Evolutionary conservation across 1,284 basidiomycete genomes (phyloP), one percentile per base, ranked within the genome.

Genomic region (Apiotrichum gracile): DNA sequence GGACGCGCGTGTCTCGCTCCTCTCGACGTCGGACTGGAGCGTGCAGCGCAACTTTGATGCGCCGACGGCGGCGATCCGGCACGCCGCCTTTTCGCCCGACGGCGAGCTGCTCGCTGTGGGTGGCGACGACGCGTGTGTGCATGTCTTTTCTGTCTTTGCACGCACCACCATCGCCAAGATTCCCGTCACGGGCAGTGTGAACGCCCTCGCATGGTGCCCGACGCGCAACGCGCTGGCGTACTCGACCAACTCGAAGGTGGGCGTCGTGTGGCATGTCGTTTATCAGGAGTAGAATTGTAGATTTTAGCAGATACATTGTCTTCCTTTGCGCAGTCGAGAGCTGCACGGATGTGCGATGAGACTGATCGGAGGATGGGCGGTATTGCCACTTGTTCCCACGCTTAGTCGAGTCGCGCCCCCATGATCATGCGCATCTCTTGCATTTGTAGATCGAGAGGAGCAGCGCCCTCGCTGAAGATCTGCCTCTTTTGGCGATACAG

Each of bases 61-160:
- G 16, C 66, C 61, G 54, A 60, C 62, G 2, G 59, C 61, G 2
- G 67, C 63, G 0, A 68, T 73, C 34, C 60, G 67, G 12, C 64
- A 70, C 48, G 51, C 63, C 2, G 67, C 66, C 2, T 72, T 72
- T 48, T 67, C 64, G 5, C 53, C 52, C 27, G 69, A 72, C 43
- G 69, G 71, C 24, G 71, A 73, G 54, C 54, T 66, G 29, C 57
- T 73, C 9, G 71, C 71, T 3, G 57, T 69, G 5, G 66, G 64
- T 26, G 69, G 69, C 1, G 71, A 73, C 44, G 69, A 71, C 54
- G 27, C 50, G 14, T 60, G 45, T 49, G 63, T 72, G 27, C 61
- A 51, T 26, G 61, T 73, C 13, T 63, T 72, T 16, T 64, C 65
- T 10, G 63, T 67, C 0, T 61, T 58, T 39, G 56, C 62, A 14